phyloP scores from a whole-genome alignment of 179 eudicot genomes.

The Spergularia azorica region DNA sequence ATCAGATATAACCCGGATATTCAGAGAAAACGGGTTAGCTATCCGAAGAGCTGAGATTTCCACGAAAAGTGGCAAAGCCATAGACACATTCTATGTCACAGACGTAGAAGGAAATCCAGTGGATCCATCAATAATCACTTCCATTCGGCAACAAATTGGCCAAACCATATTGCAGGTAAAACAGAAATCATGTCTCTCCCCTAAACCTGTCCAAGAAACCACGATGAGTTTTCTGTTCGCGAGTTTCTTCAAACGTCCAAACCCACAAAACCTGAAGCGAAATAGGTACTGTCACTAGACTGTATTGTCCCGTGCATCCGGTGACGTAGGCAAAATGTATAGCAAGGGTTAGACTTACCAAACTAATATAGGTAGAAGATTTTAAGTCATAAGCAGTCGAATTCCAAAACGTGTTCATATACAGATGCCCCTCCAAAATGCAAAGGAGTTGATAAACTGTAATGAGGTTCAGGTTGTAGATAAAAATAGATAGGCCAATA shows the following conservation, averaged over 20 bases:
- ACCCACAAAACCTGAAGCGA: constrained; percentile 44
- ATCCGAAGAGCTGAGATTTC: constrained; percentile 77
- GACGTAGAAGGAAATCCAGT: constrained; percentile 73
- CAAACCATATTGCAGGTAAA: constrained; percentile 54
- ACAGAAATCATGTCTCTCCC: constrained; percentile 35
- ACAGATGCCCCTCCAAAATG: not conserved
- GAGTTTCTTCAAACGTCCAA: constrained; percentile 56
- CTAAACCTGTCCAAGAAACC: constrained; percentile 54
- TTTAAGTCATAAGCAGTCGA: constrained; percentile 17
- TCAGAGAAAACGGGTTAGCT: constrained; percentile 72
- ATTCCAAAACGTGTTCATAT: constrained; percentile 4
- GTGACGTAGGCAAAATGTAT: constrained; percentile 18
- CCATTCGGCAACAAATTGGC: constrained; percentile 65
- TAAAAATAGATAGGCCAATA: not conserved
- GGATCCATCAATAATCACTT: constrained; percentile 51
- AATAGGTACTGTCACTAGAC: constrained; percentile 36
- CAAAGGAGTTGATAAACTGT: constrained; percentile 15
- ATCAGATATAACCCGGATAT: constrained; percentile 73
- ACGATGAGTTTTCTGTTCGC: constrained; percentile 59
- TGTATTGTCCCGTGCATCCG: constrained; percentile 17
- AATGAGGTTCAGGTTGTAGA: constrained; percentile 18
- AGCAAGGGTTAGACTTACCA: constrained; percentile 10
- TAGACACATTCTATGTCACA: constrained; percentile 70
- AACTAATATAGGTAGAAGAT: not conserved
- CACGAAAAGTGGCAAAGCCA: constrained; percentile 62